Conservation (phyloP, 2,329 filamentous ascomycete species). For the Podosphaera xanthii region DNA sequence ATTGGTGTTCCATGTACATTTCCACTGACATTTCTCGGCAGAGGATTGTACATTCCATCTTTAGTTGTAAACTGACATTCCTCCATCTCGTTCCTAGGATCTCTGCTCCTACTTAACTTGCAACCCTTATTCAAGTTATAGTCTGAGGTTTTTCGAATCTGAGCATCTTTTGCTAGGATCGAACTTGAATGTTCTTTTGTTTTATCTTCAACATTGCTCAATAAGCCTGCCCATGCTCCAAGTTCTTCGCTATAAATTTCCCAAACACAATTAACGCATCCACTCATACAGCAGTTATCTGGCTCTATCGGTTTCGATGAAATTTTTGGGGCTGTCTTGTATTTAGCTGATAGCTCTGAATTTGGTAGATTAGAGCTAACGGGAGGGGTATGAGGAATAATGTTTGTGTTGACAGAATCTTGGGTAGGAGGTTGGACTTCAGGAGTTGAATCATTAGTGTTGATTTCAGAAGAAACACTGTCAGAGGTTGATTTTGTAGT, state of each 20-base stretch:
- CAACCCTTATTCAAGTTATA: not conserved
- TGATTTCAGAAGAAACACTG: not conserved
- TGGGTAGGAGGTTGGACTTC: not conserved
- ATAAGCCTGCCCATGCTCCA: constrained; percentile 54
- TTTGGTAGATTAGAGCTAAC: not conserved
- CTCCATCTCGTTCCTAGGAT: constrained; percentile 10
- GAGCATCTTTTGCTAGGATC: not conserved
- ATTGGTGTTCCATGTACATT: not conserved
- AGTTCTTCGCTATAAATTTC: constrained; percentile 77
- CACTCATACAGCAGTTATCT: constrained; percentile 98
- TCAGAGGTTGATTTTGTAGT: constrained; percentile 1
- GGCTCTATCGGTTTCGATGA: constrained; percentile 73
- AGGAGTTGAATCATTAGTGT: not conserved
- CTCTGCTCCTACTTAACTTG: not conserved
- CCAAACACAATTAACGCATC: constrained; percentile 96
- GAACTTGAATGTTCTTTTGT: not conserved
- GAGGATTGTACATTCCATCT: constrained; percentile 14
- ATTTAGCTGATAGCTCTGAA: constrained; percentile 1
- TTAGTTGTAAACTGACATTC: constrained; percentile 35
- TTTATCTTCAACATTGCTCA: not conserved
- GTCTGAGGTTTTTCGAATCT: not conserved
- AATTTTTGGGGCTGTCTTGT: constrained; percentile 21
- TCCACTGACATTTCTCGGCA: not conserved
- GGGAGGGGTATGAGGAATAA: not conserved
- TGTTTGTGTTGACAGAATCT: not conserved